A percentile compares a stretch with the other conserved stretches of the same genome.
These are phyloP conservation scores for Gossypium lobatum DNA, from an alignment of 441 rosid species.

Conservation along the genomic window DNA sequence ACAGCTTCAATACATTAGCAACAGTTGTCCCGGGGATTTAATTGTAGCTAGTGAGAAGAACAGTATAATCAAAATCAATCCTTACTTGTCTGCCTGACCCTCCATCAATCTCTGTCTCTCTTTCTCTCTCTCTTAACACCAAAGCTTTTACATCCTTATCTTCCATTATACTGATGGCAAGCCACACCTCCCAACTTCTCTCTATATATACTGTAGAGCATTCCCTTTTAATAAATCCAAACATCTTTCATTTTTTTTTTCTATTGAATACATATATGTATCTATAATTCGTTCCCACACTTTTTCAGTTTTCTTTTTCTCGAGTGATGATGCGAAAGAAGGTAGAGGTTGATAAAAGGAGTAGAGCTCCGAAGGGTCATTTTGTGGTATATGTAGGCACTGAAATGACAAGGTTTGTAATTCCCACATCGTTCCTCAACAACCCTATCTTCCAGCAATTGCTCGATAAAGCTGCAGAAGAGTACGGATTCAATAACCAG, in stretches of 20 bases:
- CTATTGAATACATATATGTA: not conserved
- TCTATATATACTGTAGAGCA: not conserved
- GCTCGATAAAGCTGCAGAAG: constrained; percentile 30
- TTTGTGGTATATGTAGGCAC: constrained; percentile 34
- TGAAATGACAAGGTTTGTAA: constrained; percentile 25
- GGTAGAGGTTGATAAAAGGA: constrained; percentile 9
- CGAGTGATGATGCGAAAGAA: constrained; percentile 17
- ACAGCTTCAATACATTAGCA: not conserved
- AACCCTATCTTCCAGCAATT: constrained; percentile 21
- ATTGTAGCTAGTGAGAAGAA: not conserved
- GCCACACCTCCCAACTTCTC: not conserved
- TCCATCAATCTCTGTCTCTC: not conserved
- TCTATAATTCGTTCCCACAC: not conserved
- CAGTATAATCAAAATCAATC: not conserved
- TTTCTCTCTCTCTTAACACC: not conserved
- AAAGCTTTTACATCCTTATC: not conserved
- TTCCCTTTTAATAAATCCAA: not conserved
- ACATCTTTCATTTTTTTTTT: not conserved
- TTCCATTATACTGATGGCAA: not conserved
- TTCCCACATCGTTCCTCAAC: constrained; percentile 25
- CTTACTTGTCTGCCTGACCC: not conserved
- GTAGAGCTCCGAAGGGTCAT: constrained; percentile 31
- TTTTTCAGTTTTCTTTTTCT: not conserved
- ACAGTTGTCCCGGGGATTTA: not conserved
- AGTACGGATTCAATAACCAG: constrained; percentile 24